These are phyloP conservation scores for Backusella macrospora DNA, from an alignment of 192 early-diverging fungal species.

Conservation along the genomic window DNA sequence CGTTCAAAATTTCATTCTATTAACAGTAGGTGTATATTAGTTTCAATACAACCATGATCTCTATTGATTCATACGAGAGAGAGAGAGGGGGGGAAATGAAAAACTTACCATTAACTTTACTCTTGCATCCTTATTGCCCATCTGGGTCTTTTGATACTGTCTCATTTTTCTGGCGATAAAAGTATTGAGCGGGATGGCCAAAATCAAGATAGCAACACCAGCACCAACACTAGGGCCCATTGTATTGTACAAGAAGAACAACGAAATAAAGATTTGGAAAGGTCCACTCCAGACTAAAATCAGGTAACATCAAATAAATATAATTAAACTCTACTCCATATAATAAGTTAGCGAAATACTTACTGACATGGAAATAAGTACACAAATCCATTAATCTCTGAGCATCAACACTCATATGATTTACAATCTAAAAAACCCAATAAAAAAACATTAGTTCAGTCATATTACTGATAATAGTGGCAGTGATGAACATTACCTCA, in stretches of 20 bases:
- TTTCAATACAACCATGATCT: neutral
- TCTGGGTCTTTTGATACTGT: constrained; percentile 77
- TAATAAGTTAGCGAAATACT: neutral
- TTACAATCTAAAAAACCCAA: constrained; percentile 47
- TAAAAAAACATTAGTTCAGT: neutral
- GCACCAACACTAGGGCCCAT: constrained; percentile 84
- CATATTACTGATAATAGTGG: neutral
- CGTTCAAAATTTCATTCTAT: constrained; percentile 82
- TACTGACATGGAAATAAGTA: constrained; percentile 71
- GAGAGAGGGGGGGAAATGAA: neutral
- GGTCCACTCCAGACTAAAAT: constrained; percentile 33
- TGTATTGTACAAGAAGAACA: constrained; percentile 43
- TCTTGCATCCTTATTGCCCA: constrained; percentile 82
- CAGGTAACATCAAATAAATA: neutral
- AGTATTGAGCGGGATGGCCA: constrained; percentile 82
- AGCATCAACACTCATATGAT: constrained; percentile 70
- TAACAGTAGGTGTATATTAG: too few species aligned
- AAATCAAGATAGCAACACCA: constrained; percentile 81
- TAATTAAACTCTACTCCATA: neutral
- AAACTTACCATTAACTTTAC: constrained; percentile 50
- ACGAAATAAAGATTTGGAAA: constrained; percentile 28
- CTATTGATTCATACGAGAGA: neutral
- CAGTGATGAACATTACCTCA: constrained; percentile 61
- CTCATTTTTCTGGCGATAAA: constrained; percentile 67
- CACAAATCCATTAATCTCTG: constrained; percentile 64